A percentile compares a stretch with the other conserved stretches of the same genome.
Evolutionary conservation across 1,284 basidiomycete species (phyloP).

Genomic region (Trichosporon ovoides): DNA sequence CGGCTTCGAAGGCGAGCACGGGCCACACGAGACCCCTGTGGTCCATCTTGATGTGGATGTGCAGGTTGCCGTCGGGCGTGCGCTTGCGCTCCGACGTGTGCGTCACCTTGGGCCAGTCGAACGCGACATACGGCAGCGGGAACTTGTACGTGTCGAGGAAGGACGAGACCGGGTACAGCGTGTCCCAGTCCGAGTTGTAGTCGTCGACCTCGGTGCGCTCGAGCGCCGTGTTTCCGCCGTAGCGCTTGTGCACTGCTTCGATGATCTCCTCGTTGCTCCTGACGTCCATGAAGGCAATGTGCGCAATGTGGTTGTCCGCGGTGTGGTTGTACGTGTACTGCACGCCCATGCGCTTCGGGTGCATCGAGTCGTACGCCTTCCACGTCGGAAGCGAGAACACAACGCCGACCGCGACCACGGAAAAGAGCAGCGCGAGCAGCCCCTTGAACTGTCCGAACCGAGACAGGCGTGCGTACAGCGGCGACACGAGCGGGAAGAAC

Average conservation of each 20-base stretch:
- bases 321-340: slow-evolving; percentile 82
- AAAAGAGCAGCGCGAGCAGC: slow-evolving; percentile 53
- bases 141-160: slow-evolving; percentile 45
- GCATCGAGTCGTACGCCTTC: slow-evolving; percentile 70
- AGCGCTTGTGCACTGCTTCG: slow-evolving; percentile 60
- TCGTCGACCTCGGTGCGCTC: slow-evolving; percentile 35
- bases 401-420: slow-evolving; percentile 54
- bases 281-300: slow-evolving; percentile 73
- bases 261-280: slow-evolving; percentile 53
- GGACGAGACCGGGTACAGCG: slow-evolving; percentile 73
- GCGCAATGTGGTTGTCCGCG: slow-evolving; percentile 66
- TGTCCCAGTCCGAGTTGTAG: slow-evolving; percentile 66
- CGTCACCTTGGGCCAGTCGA: slow-evolving; percentile 35
- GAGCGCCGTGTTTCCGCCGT: slow-evolving; percentile 40
- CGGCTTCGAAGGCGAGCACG: slow-evolving; percentile 88
- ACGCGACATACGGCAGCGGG: slow-evolving; percentile 47
- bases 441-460: slow-evolving; percentile 51
- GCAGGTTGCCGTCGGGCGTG: slow-evolving; percentile 56
- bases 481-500: slow-evolving; percentile 57
- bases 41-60: slow-evolving; percentile 63
- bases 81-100: slow-evolving; percentile 36
- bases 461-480: slow-evolving; percentile 68
- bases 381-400: slow-evolving; percentile 59
- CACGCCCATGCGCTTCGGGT: slow-evolving; percentile 83
- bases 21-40: slow-evolving; percentile 61